Percentiles rank a stretch among this genome's conserved stretches.
Conservation (phyloP, 2,329 filamentous ascomycete genomes). For the Boeremia lycopersici region DNA sequence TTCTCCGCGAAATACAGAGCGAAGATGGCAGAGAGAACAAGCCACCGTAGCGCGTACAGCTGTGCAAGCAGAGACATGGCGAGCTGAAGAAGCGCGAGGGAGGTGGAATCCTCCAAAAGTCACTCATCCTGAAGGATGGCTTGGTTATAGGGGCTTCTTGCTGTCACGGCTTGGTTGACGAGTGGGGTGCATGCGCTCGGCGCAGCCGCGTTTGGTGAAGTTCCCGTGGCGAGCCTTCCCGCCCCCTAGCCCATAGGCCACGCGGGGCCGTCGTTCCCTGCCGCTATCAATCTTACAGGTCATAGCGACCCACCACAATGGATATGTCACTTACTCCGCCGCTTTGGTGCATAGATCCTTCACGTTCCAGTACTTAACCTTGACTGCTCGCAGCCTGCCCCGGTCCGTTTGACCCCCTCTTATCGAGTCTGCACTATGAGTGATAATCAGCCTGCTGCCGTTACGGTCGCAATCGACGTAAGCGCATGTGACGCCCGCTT, state of each 20-base stretch:
- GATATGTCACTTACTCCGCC: background rate
- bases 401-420: background rate
- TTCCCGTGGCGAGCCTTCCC: conserved; percentile 6
- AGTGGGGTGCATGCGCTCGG: conserved; percentile 5
- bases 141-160: background rate
- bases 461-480: conserved; percentile 9
- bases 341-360: background rate
- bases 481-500: background rate
- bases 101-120: background rate
- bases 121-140: background rate
- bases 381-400: background rate
- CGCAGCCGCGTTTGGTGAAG: conserved; percentile 5
- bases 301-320: background rate
- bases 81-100: background rate
- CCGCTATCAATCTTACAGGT: conserved; percentile 1
- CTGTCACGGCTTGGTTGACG: background rate
- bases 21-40: conserved; percentile 8
- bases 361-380: conserved; percentile 1
- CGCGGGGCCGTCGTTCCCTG: background rate
- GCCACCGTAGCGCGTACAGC: conserved; percentile 16
- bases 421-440: background rate
- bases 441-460: conserved; percentile 1
- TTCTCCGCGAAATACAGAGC: conserved; percentile 17
- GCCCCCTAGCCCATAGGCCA: background rate
- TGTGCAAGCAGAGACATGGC: conserved; percentile 15